Evolutionary conservation across 116 monocot genomes (phyloP), one percentile per base, ranked within the genome.

Genomic region (Zostera marina): DNA sequence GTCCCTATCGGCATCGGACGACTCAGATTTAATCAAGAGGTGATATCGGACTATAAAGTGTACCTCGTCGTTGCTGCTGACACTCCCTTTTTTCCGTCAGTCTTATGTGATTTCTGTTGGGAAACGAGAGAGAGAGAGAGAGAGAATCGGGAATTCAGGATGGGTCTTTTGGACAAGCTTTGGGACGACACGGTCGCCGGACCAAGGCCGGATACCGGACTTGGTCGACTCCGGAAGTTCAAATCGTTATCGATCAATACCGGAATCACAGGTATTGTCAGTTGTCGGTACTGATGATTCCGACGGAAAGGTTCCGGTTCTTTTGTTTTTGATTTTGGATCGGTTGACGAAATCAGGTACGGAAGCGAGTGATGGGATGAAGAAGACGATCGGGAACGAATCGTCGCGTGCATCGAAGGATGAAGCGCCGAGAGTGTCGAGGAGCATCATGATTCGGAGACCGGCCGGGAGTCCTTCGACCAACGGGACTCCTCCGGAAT

Each of bases 171-270:
- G 21, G 88, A 88, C 61, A 68, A 83, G 63, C 83, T 88, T 11
- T 88, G 88, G 88, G 88, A 88, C 71, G 88, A 83, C 69, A 88
- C 88, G 47, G 59, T 88, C 59, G 88, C 88, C 61, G 83, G 88
- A 3, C 88, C 88, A 3, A 68, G 61, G 41, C 83, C 83, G 44
- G 88, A 88, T 8, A 66, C 70, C n/a, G 88, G 88, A 66, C 88
- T 88, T 60, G 55, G 77, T 45, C 68, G 71, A 41, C 88, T 88
- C 21, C 72, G 88, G 41, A 83, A 83, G 70, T 70, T 69, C 70
- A 22, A 67, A 43, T 58, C 72, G 68, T 72, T 81, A 65, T 17
- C 60, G 42, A 64, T 75, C 44, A 57, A 41, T 32, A 60, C 83
- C 55, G 66, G 56, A 2, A 67, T 45, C 21, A 82, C 84, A 76